A percentile compares a stretch with the other conserved stretches of the same genome.
These are phyloP conservation scores for Rhizophora apiculata DNA, from an alignment of 345 rosid species.

Conservation along the genomic window DNA sequence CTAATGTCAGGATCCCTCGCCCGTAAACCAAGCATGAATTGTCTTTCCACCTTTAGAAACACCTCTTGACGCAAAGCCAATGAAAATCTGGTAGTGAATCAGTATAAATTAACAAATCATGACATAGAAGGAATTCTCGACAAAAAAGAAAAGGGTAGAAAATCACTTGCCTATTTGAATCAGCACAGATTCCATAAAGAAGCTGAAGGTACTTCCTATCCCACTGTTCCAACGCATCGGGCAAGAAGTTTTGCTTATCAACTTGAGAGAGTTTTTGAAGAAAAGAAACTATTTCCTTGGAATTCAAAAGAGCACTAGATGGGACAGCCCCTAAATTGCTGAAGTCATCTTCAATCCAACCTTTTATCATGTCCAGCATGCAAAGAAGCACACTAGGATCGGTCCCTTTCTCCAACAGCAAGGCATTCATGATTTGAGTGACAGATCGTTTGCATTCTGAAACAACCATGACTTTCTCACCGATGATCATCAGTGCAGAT, in stretches of 20 bases:
- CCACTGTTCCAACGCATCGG: slow-evolving; percentile 81
- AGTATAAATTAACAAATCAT: slow-evolving; percentile 19
- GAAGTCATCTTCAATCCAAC: slow-evolving; percentile 86
- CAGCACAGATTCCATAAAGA: slow-evolving; percentile 84
- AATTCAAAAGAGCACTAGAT: slow-evolving; percentile 56
- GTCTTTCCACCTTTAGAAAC: slow-evolving; percentile 94
- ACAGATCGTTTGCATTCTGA: slow-evolving; percentile 81
- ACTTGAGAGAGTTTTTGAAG: slow-evolving; percentile 88
- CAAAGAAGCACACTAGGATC: slow-evolving; percentile 90
- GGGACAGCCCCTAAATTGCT: slow-evolving; percentile 57
- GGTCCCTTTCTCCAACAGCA: slow-evolving; percentile 90
- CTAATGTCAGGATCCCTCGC: slow-evolving; percentile 92
- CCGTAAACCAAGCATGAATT: slow-evolving; percentile 93
- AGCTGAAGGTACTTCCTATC: slow-evolving; percentile 90
- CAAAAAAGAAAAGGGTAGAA: slow-evolving; percentile 15
- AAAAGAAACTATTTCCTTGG: slow-evolving; percentile 75
- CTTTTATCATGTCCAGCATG: slow-evolving; percentile 78
- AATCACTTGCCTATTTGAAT: slow-evolving; percentile 66
- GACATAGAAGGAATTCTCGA: slow-evolving; percentile 4
- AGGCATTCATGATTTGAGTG: slow-evolving; percentile 67
- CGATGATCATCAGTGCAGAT: slow-evolving; percentile 75
- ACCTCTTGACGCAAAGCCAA: slow-evolving; percentile 77
- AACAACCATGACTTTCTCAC: slow-evolving; percentile 82
- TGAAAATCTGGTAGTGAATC: slow-evolving; percentile 53
- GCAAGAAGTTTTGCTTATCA: slow-evolving; percentile 72